phyloP scores from a whole-genome alignment of 495 filamentous ascomycete species.

The Penicillium maclennaniae region DNA sequence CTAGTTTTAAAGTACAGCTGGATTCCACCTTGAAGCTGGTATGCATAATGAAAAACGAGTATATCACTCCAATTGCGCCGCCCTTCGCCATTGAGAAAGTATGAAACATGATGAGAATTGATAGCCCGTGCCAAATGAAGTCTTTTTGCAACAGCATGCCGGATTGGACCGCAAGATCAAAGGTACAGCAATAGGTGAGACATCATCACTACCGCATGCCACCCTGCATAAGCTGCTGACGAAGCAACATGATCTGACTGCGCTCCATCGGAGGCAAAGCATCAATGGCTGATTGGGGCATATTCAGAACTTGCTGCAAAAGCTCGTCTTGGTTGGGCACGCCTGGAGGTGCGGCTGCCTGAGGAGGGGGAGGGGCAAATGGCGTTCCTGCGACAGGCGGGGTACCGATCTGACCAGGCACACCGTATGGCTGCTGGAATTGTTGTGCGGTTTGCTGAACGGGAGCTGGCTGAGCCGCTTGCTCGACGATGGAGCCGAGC shows the following conservation, averaged over 20 bases:
- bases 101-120: neutral
- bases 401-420: conserved; percentile 48
- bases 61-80: conserved; percentile 11
- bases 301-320: conserved; percentile 68
- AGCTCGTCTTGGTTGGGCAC: conserved; percentile 60
- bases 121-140: neutral
- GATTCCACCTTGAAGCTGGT: neutral
- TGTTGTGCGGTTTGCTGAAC: conserved; percentile 31
- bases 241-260: conserved; percentile 70
- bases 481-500: conserved; percentile 55
- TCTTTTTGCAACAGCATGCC: neutral
- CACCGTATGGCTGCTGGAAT: conserved; percentile 34
- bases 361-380: conserved; percentile 46
- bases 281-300: conserved; percentile 74
- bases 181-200: neutral
- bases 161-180: neutral
- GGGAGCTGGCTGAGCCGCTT: conserved; percentile 40
- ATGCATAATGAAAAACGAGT: conserved; percentile 2
- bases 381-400: conserved; percentile 57
- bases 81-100: conserved; percentile 3
- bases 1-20: neutral
- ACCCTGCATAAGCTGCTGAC: conserved; percentile 51
- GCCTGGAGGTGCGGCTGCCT: conserved; percentile 39
- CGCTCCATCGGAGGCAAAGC: conserved; percentile 67
- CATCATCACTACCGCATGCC: conserved; percentile 33